Evolutionary conservation across 176 grass and related monocot genomes (phyloP).

Genomic region (Cenchrus americanus): DNA sequence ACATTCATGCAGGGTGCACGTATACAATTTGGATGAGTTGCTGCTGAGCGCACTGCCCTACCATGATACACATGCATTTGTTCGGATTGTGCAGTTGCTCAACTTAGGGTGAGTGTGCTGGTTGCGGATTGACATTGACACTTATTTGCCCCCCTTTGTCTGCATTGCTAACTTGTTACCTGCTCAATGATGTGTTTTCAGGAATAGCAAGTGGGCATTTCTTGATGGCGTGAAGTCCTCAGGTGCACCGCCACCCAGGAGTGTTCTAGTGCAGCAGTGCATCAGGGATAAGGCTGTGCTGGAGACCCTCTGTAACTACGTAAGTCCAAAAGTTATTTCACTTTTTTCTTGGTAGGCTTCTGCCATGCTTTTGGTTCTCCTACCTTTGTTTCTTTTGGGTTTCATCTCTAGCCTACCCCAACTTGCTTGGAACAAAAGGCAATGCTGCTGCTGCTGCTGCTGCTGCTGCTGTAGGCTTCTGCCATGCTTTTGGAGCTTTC

Average conservation of each 20-base stretch:
- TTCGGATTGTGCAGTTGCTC: constrained; percentile 85
- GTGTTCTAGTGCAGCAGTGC: constrained; percentile 85
- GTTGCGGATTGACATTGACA: neutral
- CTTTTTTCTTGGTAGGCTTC: too few species aligned
- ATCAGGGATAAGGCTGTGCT: constrained; percentile 81
- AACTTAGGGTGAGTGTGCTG: constrained; percentile 65
- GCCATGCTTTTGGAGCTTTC: constrained; percentile 27
- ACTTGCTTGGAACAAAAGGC: too few species aligned
- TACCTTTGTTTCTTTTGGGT: too few species aligned
- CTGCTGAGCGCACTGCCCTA: constrained; percentile 75
- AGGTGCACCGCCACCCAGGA: constrained; percentile 81
- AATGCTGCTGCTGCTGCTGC: too few species aligned
- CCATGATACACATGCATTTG: constrained; percentile 86
- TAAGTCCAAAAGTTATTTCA: constrained; percentile 30
- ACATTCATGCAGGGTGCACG: constrained; percentile 79
- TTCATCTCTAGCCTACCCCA: too few species aligned
- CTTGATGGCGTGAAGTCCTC: constrained; percentile 75
- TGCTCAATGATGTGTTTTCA: constrained; percentile 44
- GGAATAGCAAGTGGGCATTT: constrained; percentile 92
- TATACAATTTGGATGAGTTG: constrained; percentile 88
- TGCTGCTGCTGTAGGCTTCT: constrained; percentile 10
- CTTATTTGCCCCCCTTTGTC: constrained; percentile 4
- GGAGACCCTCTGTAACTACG: constrained; percentile 88
- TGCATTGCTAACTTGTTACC: neutral
- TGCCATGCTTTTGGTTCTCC: constrained; percentile 12